Conservation (phyloP, 106 monocot genomes). For the Iris macrosiphon region DNA sequence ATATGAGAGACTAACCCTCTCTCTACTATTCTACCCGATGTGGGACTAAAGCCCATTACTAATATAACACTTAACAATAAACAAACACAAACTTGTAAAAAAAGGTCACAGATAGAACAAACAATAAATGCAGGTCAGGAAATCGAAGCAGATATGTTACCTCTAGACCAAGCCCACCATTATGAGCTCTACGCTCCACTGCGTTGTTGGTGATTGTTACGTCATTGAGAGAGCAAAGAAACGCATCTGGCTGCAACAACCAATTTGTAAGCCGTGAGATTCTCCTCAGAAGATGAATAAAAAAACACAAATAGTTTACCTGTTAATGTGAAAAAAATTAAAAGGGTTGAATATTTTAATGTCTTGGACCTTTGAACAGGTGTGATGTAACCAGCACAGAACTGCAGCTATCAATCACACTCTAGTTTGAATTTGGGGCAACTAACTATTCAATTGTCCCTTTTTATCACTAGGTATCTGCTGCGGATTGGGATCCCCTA, state of each 20-base stretch:
- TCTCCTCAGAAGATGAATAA: not conserved
- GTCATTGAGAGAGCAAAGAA: conserved; percentile 97
- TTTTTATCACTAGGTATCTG: too few relatives aligned
- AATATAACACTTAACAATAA: too few relatives aligned
- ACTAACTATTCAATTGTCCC: too few relatives aligned
- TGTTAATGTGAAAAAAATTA: not conserved
- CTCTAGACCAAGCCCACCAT: conserved; percentile 70
- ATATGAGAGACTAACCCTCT: too few relatives aligned
- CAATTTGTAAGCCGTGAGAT: conserved; percentile 13
- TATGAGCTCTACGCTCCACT: conserved; percentile 62
- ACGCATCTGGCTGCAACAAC: conserved; percentile 88
- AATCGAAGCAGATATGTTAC: conserved; percentile 18
- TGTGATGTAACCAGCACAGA: not conserved
- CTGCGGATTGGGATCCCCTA: too few relatives aligned
- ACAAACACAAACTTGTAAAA: too few relatives aligned
- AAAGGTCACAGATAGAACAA: not conserved
- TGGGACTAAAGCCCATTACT: too few relatives aligned
- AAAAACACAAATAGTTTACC: not conserved
- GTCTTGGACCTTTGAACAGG: not conserved
- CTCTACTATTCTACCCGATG: too few relatives aligned
- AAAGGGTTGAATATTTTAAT: not conserved
- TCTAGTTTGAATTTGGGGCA: too few relatives aligned
- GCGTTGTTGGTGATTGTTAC: conserved; percentile 53
- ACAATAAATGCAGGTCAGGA: not conserved
- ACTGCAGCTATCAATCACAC: too few relatives aligned